These are phyloP conservation scores for Psilocybe azurescens DNA, from an alignment of 768 basidiomycete species.

Conservation along the genomic window DNA sequence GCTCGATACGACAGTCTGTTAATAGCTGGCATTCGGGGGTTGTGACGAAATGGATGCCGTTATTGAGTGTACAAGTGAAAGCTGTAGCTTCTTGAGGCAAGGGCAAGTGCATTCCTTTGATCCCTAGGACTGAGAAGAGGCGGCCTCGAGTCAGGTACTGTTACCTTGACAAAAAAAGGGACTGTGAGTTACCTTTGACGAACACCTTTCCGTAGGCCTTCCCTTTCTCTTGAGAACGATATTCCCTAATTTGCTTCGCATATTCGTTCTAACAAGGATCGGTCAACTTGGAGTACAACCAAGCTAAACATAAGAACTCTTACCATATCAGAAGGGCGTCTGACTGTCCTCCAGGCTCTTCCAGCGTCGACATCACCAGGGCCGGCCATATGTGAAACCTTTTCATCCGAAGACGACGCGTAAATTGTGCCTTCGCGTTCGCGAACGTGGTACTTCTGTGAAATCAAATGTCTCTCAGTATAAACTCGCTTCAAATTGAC, in stretches of 20 bases:
- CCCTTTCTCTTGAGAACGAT: slow-evolving; percentile 76
- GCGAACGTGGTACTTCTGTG: slow-evolving; percentile 81
- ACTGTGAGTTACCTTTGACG: slow-evolving; percentile 78
- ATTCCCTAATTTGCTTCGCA: slow-evolving; percentile 87
- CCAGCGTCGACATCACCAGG: slow-evolving; percentile 87
- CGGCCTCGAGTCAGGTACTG: slow-evolving; percentile 17
- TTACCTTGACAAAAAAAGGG: neutral
- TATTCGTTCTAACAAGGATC: slow-evolving; percentile 78
- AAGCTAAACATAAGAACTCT: slow-evolving; percentile 24
- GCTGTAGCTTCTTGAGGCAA: slow-evolving; percentile 77
- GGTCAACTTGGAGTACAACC: slow-evolving; percentile 12
- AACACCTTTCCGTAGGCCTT: slow-evolving; percentile 94
- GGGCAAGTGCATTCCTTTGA: slow-evolving; percentile 77
- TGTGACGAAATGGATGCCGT: slow-evolving; percentile 95
- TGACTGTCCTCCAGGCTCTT: slow-evolving; percentile 85
- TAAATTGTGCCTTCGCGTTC: slow-evolving; percentile 81
- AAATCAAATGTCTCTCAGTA: slow-evolving; percentile 10
- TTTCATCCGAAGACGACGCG: slow-evolving; percentile 80
- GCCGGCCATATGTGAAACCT: slow-evolving; percentile 69
- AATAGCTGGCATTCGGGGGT: slow-evolving; percentile 78
- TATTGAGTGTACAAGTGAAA: slow-evolving; percentile 90
- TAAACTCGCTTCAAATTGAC: neutral
- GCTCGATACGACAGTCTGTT: slow-evolving; percentile 70
- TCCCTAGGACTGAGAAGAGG: slow-evolving; percentile 64
- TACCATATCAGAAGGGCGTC: slow-evolving; percentile 95